These are phyloP conservation scores for Metrosideros polymorpha DNA, from an alignment of 441 rosid species.

Conservation along the genomic window DNA sequence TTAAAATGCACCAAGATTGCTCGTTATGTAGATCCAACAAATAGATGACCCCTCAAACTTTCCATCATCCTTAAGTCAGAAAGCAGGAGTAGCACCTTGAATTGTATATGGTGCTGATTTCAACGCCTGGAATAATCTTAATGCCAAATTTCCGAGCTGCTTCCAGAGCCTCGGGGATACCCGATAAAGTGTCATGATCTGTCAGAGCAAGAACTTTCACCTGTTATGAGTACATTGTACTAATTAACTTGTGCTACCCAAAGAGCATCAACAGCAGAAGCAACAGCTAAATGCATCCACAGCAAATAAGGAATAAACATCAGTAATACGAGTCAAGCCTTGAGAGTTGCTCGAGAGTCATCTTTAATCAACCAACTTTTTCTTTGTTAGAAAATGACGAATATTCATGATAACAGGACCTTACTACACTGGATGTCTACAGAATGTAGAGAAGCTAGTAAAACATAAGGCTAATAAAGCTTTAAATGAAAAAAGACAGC, in stretches of 20 bases:
- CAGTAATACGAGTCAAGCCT: background rate
- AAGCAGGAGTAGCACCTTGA: conserved; percentile 31
- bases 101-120: conserved; percentile 77
- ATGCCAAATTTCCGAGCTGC: conserved; percentile 61
- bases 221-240: conserved; percentile 42
- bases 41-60: background rate
- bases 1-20: background rate
- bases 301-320: background rate
- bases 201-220: conserved; percentile 92
- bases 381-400: background rate
- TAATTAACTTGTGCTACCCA: conserved; percentile 11
- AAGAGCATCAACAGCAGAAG: background rate
- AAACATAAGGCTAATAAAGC: background rate
- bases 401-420: background rate
- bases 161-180: conserved; percentile 82
- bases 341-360: background rate
- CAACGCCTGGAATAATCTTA: conserved; percentile 86
- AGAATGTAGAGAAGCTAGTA: background rate
- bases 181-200: conserved; percentile 88
- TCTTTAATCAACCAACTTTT: background rate
- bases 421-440: background rate
- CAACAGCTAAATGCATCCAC: background rate
- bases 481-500: background rate
- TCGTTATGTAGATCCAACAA: background rate
- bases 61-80: background rate